These are phyloP conservation scores for Populus hybrid DNA, from an alignment of 441 rosid species.

Conservation along the genomic window DNA sequence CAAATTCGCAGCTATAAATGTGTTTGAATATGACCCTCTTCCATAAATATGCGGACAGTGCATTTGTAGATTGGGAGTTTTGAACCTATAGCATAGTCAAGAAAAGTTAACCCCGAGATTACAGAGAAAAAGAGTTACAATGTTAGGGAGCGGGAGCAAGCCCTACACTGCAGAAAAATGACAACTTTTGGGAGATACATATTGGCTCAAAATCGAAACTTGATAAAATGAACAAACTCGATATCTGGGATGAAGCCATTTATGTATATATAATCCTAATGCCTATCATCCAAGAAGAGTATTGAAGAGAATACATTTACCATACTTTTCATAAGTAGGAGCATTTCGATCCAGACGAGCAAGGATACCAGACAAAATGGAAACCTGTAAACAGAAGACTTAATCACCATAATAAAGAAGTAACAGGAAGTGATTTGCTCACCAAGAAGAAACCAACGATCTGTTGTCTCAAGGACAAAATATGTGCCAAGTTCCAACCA, in stretches of 20 bases:
- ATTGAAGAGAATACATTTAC: background rate
- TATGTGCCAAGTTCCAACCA: background rate
- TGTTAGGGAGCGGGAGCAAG: background rate
- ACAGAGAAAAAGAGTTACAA: background rate
- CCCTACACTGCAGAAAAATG: background rate
- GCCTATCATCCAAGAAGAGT: background rate
- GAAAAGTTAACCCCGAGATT: background rate
- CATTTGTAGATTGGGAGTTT: background rate
- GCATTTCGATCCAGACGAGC: constrained; percentile 99
- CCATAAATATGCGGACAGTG: background rate
- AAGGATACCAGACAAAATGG: constrained; percentile 93
- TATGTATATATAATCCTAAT: background rate
- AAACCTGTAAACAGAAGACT: constrained; percentile 48
- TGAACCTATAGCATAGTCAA: background rate
- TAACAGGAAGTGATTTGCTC: background rate
- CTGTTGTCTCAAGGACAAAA: background rate
- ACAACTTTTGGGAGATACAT: background rate
- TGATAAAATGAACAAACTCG: background rate
- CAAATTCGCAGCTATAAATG: background rate
- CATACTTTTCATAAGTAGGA: constrained; percentile 82
- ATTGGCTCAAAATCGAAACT: background rate
- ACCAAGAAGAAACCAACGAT: background rate
- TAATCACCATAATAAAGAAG: background rate
- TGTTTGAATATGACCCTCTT: background rate
- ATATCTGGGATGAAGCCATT: background rate